These are phyloP conservation scores for Metschnikowia henanensis DNA, from an alignment of 805 yeast species.

Conservation along the genomic window DNA sequence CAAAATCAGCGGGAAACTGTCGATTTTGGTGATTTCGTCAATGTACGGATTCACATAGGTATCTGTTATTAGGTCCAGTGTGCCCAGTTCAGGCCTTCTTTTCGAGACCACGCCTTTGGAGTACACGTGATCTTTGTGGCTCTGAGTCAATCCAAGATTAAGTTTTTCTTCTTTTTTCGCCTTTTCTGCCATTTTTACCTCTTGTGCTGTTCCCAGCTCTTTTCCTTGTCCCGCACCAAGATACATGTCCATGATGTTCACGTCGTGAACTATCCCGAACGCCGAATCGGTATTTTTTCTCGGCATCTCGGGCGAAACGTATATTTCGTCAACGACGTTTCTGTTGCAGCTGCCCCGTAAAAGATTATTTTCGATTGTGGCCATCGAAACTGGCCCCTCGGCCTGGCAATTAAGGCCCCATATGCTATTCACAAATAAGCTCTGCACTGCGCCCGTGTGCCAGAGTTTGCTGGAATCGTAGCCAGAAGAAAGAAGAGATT, in stretches of 20 bases:
- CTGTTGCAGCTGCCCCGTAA: slow-evolving; percentile 44
- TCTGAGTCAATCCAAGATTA: neutral
- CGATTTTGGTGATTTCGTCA: slow-evolving; percentile 23
- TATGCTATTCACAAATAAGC: slow-evolving; percentile 37
- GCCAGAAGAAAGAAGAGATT: slow-evolving; percentile 4
- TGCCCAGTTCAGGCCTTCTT: slow-evolving; percentile 1
- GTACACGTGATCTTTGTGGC: neutral
- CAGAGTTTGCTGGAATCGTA: slow-evolving; percentile 34
- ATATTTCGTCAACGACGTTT: slow-evolving; percentile 46
- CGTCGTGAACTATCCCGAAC: slow-evolving; percentile 15
- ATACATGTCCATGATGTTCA: slow-evolving; percentile 19
- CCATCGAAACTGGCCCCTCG: slow-evolving; percentile 36
- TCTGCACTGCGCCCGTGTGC: slow-evolving; percentile 35
- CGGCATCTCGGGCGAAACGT: slow-evolving; percentile 6
- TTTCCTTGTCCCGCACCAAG: slow-evolving; percentile 6
- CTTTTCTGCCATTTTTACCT: neutral
- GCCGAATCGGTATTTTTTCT: neutral
- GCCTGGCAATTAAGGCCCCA: slow-evolving; percentile 48
- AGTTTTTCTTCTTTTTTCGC: neutral
- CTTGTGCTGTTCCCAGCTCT: neutral
- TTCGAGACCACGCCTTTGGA: neutral
- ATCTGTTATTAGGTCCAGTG: slow-evolving; percentile 3
- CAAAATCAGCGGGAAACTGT: slow-evolving; percentile 31
- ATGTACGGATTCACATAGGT: slow-evolving; percentile 16
- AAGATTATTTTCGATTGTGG: slow-evolving; percentile 41